Conservation (phyloP, 371 early-diverging fungal species). For the Umbelopsis sp. region DNA sequence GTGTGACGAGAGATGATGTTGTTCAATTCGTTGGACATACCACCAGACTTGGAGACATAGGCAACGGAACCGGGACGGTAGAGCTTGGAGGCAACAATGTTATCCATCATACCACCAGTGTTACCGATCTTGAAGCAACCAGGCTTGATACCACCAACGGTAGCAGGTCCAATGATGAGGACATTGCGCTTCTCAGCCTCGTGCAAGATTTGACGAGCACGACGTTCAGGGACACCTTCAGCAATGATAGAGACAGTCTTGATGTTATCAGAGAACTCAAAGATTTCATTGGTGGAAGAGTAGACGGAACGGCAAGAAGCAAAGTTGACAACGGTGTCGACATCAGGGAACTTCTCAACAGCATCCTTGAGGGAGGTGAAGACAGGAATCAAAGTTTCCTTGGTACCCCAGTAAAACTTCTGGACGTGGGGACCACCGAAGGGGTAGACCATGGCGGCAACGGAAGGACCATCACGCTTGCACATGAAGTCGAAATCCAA, state of each 20-base stretch:
- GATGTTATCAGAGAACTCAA: conserved; percentile 75
- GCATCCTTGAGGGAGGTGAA: conserved; percentile 90
- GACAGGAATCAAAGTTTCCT: conserved; percentile 95
- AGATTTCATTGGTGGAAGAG: conserved; percentile 88
- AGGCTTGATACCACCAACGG: conserved; percentile 98
- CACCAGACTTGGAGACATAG: conserved; percentile 98
- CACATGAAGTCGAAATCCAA: conserved; percentile 99
- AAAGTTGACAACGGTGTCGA: conserved; percentile 96
- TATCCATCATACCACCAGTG: conserved; percentile 99
- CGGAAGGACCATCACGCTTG: conserved; percentile 94
- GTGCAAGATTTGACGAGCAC: conserved; percentile 88
- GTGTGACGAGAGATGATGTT: conserved; percentile 96
- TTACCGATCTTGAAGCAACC: conserved; percentile 99
- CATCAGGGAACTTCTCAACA: conserved; percentile 85
- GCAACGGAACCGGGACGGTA: conserved; percentile 96
- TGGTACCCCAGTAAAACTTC: conserved; percentile 99
- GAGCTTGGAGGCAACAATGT: conserved; percentile 95
- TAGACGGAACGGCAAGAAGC: conserved; percentile 96
- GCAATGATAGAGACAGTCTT: conserved; percentile 96
- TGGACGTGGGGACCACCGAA: conserved; percentile 98
- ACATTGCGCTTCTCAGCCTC: conserved; percentile 84
- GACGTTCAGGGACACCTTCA: conserved; percentile 98
- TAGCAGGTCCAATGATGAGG: conserved; percentile 96
- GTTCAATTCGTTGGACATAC: conserved; percentile 99
- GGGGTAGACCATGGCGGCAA: conserved; percentile 98